Percentiles rank a stretch among this genome's conserved stretches.
phyloP scores from a whole-genome alignment of 805 yeast genomes.

The Ogataea angusta region DNA sequence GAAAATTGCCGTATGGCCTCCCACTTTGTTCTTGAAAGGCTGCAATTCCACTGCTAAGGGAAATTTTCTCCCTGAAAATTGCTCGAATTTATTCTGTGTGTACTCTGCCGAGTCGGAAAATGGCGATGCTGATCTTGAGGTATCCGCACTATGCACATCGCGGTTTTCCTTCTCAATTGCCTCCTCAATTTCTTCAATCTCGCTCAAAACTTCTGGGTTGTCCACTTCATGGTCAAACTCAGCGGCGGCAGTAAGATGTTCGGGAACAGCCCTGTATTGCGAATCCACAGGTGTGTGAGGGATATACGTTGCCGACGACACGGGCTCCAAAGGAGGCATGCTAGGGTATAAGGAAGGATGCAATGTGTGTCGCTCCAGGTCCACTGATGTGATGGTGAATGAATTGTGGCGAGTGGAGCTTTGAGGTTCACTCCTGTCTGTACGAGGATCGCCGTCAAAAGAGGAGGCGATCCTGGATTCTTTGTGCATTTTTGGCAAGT shows the following conservation, averaged over 20 bases:
- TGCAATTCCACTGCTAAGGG: slow-evolving; percentile 83
- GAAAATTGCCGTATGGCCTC: slow-evolving; percentile 97
- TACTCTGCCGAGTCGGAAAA: neutral
- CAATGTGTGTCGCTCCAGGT: slow-evolving; percentile 12
- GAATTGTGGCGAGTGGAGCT: slow-evolving; percentile 12
- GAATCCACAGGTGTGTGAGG: slow-evolving; percentile 54
- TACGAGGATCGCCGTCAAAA: slow-evolving; percentile 1
- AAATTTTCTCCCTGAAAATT: slow-evolving; percentile 33
- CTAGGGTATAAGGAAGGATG: slow-evolving; percentile 9
- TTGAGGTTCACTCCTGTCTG: neutral
- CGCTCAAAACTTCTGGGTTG: slow-evolving; percentile 22
- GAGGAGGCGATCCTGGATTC: neutral
- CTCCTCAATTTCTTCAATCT: slow-evolving; percentile 26
- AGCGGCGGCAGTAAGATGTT: slow-evolving; percentile 48
- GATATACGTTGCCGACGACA: slow-evolving; percentile 66
- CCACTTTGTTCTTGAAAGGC: slow-evolving; percentile 92
- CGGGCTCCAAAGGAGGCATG: slow-evolving; percentile 46
- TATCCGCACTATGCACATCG: neutral
- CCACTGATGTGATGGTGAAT: slow-evolving; percentile 15
- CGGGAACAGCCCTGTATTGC: slow-evolving; percentile 22
- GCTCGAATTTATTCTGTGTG: neutral
- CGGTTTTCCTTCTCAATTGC: slow-evolving; percentile 20
- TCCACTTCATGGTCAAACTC: slow-evolving; percentile 40
- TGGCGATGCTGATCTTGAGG: slow-evolving; percentile 1
- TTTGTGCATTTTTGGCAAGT: slow-evolving; percentile 5